Evolutionary conservation across 2,329 filamentous ascomycete genomes (phyloP), one percentile per base, ranked within the genome.

Genomic region (Rutstroemia sp.): DNA sequence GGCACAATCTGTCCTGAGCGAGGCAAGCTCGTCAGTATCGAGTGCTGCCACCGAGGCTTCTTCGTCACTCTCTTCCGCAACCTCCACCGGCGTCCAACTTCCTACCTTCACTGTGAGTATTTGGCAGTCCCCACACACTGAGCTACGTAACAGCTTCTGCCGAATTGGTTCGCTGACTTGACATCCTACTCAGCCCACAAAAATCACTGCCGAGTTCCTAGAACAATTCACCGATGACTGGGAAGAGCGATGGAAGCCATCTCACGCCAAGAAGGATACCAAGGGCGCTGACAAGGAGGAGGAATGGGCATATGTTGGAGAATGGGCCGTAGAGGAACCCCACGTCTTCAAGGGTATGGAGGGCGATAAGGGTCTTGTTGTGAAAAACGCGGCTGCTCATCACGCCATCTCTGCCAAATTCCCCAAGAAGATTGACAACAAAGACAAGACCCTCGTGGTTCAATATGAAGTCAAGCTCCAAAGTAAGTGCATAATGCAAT

Each of bases 391-490:
- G 64, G 94, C 94, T 65, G 94, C 94, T 68, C 94, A 99, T 78
- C 94, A 99, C 77, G 94, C 94, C 79, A 99, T 99, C 74, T 99
- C 94, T 50, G 90, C 94, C 77, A 97, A 97, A 77, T 97, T 99
- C 79, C 85, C 88, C 72, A 91, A 95, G 81, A 87, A 89, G 76
- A 88, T 99, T 70, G 88, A 96, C 77, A 94, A 95, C 83, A 97
- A 92, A 84, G 91, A 82, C 77, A 95, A 99, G 81, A 88, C 90
- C 59, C 83, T 99, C 52, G 94, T 99, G 66, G 90, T 99, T 54
- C 94, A 99, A 77, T 99, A 99, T 72, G 94, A 99, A 75, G 94
- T 97, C 72, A 99, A 99, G 84, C 88, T 96, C 64, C 94, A 99
- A 78, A 90, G 90, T 95, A 81, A 76, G 88, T 80, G 48, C 39